Percentiles rank a stretch among this genome's conserved stretches.
These are phyloP conservation scores for Thymus mandschuricus DNA, from an alignment of 257 asterid genomes.

Conservation along the genomic window DNA sequence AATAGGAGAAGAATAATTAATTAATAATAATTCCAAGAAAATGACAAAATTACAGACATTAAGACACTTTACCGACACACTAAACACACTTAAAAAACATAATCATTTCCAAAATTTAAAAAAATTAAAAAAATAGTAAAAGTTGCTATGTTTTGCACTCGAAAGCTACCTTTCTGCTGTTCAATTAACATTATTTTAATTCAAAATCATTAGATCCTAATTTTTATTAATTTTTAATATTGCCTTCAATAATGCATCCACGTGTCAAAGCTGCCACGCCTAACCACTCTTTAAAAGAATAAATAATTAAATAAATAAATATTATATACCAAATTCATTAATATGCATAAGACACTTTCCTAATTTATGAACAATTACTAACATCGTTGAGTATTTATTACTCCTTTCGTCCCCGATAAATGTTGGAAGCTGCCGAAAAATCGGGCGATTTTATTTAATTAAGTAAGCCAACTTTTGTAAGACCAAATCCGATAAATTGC, in stretches of 20 bases:
- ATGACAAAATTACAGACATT: constrained; percentile 6
- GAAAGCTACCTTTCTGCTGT: background rate
- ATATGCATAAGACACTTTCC: background rate
- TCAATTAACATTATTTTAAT: background rate
- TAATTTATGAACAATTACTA: background rate
- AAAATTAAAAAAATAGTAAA: background rate
- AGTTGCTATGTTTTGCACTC: background rate
- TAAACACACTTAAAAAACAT: background rate
- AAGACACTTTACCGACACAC: constrained; percentile 18
- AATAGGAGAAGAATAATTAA: background rate
- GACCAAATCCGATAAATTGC: too few relatives aligned
- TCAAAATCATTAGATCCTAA: constrained; percentile 9
- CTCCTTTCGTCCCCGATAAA: too few relatives aligned
- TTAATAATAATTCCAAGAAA: background rate
- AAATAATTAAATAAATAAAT: background rate
- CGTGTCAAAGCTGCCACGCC: background rate
- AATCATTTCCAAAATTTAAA: constrained; percentile 19
- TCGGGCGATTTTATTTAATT: too few relatives aligned
- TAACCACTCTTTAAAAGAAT: background rate
- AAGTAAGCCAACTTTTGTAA: too few relatives aligned
- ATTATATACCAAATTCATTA: background rate
- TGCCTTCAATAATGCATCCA: constrained; percentile 4
- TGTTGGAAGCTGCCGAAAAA: too few relatives aligned
- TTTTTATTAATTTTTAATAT: background rate
- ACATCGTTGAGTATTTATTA: too few relatives aligned